A percentile compares a stretch with the other conserved stretches of the same genome.
These are phyloP conservation scores for Ganoderma multipileum DNA, from an alignment of 1,284 basidiomycete genomes.

Conservation along the genomic window DNA sequence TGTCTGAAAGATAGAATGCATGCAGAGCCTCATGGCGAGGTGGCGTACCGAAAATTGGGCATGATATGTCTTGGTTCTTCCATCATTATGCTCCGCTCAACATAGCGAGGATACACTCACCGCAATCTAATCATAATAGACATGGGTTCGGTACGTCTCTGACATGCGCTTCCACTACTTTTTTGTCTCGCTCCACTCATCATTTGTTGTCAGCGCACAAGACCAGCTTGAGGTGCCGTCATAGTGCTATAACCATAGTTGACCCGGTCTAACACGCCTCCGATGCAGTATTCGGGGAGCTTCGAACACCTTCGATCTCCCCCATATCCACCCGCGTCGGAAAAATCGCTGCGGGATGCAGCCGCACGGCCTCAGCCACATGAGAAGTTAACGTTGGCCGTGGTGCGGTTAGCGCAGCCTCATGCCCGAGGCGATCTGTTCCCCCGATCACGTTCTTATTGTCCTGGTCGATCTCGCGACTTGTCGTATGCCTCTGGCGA, in stretches of 20 bases:
- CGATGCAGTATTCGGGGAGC: neutral
- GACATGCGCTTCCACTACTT: neutral
- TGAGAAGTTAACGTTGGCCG: neutral
- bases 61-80: neutral
- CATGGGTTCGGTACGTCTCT: neutral
- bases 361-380: neutral
- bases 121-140: neutral
- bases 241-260: neutral
- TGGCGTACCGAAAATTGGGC: neutral
- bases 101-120: neutral
- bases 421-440: conserved; percentile 20
- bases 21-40: neutral
- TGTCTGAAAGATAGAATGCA: neutral
- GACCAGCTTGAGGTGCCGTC: neutral
- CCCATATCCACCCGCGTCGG: neutral
- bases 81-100: neutral
- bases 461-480: neutral
- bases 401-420: conserved; percentile 9
- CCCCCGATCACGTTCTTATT: conserved; percentile 13
- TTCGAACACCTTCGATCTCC: neutral
- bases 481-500: neutral
- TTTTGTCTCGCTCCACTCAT: neutral
- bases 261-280: neutral
- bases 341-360: neutral
- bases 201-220: neutral